These are phyloP conservation scores for Dryadomyces quercivorus DNA, from an alignment of 2,329 filamentous ascomycete species.

Conservation along the genomic window DNA sequence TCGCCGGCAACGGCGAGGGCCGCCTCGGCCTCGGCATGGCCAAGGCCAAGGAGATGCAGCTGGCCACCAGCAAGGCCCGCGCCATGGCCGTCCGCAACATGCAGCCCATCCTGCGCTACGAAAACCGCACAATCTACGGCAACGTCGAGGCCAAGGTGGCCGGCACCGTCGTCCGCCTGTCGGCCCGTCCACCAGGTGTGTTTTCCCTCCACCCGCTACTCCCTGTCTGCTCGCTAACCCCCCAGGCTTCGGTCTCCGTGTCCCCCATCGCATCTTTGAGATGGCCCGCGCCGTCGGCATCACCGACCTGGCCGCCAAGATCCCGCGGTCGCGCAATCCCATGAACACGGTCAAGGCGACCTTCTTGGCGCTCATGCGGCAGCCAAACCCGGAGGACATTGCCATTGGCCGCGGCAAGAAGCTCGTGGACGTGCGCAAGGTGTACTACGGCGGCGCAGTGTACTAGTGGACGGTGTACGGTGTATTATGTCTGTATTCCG, in stretches of 20 bases:
- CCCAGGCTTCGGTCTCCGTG: slow-evolving; percentile 83
- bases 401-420: slow-evolving; percentile 86
- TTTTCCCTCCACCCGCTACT: background rate
- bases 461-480: slow-evolving; percentile 26
- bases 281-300: slow-evolving; percentile 83
- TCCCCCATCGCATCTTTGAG: slow-evolving; percentile 85
- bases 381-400: slow-evolving; percentile 80
- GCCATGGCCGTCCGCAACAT: slow-evolving; percentile 82
- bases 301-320: slow-evolving; percentile 70
- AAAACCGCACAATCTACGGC: slow-evolving; percentile 84
- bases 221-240: background rate
- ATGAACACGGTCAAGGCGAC: slow-evolving; percentile 97
- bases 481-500: background rate
- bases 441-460: slow-evolving; percentile 82
- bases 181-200: slow-evolving; percentile 77
- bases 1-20: slow-evolving; percentile 80
- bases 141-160: slow-evolving; percentile 74
- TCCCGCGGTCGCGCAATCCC: slow-evolving; percentile 78
- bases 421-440: slow-evolving; percentile 88
- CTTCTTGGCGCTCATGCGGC: slow-evolving; percentile 68
- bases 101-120: slow-evolving; percentile 83
- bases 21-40: slow-evolving; percentile 81
- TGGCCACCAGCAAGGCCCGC: slow-evolving; percentile 60
- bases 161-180: slow-evolving; percentile 74
- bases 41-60: slow-evolving; percentile 64